phyloP scores from a whole-genome alignment of 139 green algal genomes.

The Micractinium sp. region DNA sequence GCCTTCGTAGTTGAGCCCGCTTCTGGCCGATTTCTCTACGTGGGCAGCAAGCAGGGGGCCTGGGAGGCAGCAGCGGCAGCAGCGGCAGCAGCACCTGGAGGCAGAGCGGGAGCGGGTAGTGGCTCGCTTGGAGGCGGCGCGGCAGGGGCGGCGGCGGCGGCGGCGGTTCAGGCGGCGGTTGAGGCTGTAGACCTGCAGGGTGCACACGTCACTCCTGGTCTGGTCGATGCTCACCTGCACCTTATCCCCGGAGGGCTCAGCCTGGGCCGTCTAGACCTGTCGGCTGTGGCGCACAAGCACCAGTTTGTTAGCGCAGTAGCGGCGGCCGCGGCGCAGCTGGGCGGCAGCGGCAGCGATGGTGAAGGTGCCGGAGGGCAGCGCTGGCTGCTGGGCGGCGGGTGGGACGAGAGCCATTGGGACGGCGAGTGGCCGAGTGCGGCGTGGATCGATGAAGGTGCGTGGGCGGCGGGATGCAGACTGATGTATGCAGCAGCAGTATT shows the following conservation, averaged over 20 bases:
- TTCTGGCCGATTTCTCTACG: not conserved
- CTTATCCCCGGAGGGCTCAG: slow-evolving; percentile 64
- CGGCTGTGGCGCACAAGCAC: slow-evolving; percentile 14
- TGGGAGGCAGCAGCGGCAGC: not conserved
- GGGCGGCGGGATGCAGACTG: not conserved
- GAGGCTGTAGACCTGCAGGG: not conserved
- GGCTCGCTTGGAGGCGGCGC: no score
- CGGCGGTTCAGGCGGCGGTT: not conserved
- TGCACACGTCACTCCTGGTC: slow-evolving; percentile 40
- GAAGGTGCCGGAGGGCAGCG: not conserved
- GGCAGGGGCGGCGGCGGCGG: not conserved
- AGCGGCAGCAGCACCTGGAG: not conserved
- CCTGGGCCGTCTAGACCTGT: slow-evolving; percentile 58
- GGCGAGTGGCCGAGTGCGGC: slow-evolving; percentile 46
- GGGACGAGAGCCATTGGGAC: slow-evolving; percentile 66
- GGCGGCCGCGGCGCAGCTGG: slow-evolving; percentile 2
- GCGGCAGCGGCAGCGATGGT: not conserved
- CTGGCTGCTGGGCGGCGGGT: slow-evolving; percentile 70
- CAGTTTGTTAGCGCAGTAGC: slow-evolving; percentile 35
- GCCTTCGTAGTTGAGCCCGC: slow-evolving; percentile 4
- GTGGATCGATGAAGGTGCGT: slow-evolving; percentile 53
- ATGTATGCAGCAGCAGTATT: not conserved
- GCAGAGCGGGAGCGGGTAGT: not conserved
- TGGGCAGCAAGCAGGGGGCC: not conserved
- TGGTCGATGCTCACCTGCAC: slow-evolving; percentile 79